Conservation (phyloP, 352 stramenopile genomes). For the Aphanomyces astaci region DNA sequence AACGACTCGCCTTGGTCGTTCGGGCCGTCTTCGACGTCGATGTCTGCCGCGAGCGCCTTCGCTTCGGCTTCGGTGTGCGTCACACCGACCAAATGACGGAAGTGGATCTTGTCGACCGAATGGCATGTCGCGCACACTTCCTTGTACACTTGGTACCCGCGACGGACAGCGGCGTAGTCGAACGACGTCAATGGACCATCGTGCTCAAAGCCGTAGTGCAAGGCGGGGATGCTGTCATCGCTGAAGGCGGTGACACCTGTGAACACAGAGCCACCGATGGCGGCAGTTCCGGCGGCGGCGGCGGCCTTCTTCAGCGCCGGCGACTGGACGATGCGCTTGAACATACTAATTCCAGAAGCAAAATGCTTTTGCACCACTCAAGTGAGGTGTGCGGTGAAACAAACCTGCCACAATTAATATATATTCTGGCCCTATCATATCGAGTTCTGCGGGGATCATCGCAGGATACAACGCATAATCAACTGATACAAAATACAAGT, state of each 20-base stretch:
- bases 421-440: slow-evolving; percentile 4
- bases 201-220: slow-evolving; percentile 87
- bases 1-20: slow-evolving; percentile 99
- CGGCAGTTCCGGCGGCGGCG: slow-evolving; percentile 46
- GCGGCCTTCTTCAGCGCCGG: slow-evolving; percentile 17
- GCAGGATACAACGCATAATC: not conserved
- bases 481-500: slow-evolving; percentile 1
- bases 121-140: slow-evolving; percentile 98
- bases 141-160: slow-evolving; percentile 99
- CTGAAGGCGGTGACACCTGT: slow-evolving; percentile 76
- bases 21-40: slow-evolving; percentile 95
- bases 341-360: slow-evolving; percentile 23
- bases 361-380: slow-evolving; percentile 23
- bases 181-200: slow-evolving; percentile 78
- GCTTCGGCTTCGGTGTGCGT: slow-evolving; percentile 92
- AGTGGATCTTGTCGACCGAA: slow-evolving; percentile 94
- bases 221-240: slow-evolving; percentile 78
- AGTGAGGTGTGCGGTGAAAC: not conserved
- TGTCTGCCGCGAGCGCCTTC: slow-evolving; percentile 88
- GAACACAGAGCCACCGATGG: slow-evolving; percentile 65
- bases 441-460: not conserved
- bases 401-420: slow-evolving; percentile 7
- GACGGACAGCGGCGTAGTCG: slow-evolving; percentile 90
- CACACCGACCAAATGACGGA: slow-evolving; percentile 96
- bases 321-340: slow-evolving; percentile 17